A percentile compares a stretch with the other conserved stretches of the same genome.
Conservation (phyloP, 805 yeast genomes). For the Yarrowia porcina region DNA sequence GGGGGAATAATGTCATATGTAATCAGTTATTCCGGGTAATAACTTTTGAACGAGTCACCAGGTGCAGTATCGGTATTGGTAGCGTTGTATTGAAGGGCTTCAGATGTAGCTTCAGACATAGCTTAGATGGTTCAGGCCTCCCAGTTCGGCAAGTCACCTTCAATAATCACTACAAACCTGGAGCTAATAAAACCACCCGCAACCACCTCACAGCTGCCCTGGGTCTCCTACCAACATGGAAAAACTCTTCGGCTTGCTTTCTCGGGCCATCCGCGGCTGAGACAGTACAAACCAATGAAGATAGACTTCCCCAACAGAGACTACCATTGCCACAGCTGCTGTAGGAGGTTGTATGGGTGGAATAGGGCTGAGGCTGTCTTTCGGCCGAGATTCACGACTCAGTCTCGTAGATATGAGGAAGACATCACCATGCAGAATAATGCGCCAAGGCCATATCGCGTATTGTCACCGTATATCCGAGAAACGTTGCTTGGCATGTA, state of each 20-base stretch:
- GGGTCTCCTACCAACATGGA: background rate
- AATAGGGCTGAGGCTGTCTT: no score
- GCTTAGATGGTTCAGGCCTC: no score
- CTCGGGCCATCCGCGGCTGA: conserved; percentile 7
- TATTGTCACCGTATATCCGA: background rate
- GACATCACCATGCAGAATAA: no score
- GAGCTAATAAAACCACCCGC: background rate
- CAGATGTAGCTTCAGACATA: no score
- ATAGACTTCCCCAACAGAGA: background rate
- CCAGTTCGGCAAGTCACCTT: no score
- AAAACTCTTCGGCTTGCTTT: background rate
- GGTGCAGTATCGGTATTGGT: no score
- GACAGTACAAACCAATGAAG: background rate
- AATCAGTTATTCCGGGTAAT: background rate
- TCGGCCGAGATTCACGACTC: background rate
- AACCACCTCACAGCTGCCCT: background rate
- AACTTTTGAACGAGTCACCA: no score
- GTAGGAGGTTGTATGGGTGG: no score
- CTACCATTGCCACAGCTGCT: background rate
- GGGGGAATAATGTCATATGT: background rate
- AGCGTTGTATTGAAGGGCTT: no score
- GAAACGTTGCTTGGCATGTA: no score
- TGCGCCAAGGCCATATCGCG: background rate
- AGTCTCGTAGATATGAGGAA: background rate
- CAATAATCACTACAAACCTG: conserved; percentile 1